A percentile compares a stretch with the other conserved stretches of the same genome.
Evolutionary conservation across 352 stramenopile species (phyloP).

Genomic region (Globisporangium nodosum): DNA sequence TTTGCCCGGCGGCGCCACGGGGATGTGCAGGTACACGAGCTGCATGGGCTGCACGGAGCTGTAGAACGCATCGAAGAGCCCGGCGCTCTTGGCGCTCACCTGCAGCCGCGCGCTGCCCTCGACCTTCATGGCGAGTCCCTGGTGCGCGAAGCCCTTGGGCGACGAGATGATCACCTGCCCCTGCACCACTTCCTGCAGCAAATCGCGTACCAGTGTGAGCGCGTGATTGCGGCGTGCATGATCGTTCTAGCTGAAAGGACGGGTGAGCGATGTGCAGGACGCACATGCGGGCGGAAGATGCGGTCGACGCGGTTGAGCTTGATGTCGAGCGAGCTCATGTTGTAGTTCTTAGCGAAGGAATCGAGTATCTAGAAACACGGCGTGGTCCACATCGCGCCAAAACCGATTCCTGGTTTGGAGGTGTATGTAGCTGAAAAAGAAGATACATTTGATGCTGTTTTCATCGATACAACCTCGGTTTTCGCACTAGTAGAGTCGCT

Average conservation of each 20-base stretch:
- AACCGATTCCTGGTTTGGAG: not conserved
- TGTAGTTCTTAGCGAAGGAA: not conserved
- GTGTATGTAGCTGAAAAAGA: no score
- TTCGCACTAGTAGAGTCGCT: not conserved
- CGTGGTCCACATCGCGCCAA: not conserved
- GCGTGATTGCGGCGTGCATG: not conserved
- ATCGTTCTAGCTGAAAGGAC: not conserved
- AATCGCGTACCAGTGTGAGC: not conserved
- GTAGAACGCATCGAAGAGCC: constrained; percentile 84
- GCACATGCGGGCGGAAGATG: constrained; percentile 81
- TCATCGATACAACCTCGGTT: not conserved
- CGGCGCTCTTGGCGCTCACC: constrained; percentile 70
- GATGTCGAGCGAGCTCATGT: constrained; percentile 78
- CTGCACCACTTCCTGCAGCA: constrained; percentile 67
- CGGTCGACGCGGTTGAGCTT: constrained; percentile 82
- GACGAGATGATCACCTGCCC: constrained; percentile 83
- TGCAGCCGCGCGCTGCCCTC: constrained; percentile 78
- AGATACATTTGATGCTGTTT: no score
- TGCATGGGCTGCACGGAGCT: constrained; percentile 69
- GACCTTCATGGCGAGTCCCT: constrained; percentile 79
- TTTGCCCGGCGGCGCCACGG: constrained; percentile 59
- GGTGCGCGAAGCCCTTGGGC: constrained; percentile 78
- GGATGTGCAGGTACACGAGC: constrained; percentile 82
- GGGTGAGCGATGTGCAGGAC: not conserved
- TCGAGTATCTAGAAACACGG: not conserved